Percentiles rank a stretch among this genome's conserved stretches.
These are phyloP conservation scores for Prosopis cineraria DNA, from an alignment of 306 rosid genomes.

Conservation along the genomic window DNA sequence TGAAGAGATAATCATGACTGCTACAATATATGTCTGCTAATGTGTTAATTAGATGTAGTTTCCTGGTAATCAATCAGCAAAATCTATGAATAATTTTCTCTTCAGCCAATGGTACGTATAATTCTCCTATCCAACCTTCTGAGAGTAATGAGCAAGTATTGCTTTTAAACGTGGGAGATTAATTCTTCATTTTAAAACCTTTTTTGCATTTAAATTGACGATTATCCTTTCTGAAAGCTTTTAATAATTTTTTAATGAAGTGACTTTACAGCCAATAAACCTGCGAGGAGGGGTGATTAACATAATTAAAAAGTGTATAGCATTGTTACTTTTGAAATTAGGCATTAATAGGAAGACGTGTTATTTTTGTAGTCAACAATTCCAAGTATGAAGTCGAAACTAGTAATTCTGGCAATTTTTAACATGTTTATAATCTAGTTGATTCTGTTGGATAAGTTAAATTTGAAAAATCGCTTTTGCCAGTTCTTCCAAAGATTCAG, in stretches of 20 bases:
- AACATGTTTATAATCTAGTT: neutral
- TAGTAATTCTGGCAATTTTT: slow-evolving; percentile 4
- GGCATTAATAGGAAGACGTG: neutral
- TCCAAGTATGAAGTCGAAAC: slow-evolving; percentile 3
- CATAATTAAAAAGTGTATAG: slow-evolving; percentile 2
- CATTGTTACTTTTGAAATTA: neutral
- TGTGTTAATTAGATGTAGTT: neutral
- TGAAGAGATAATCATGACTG: neutral
- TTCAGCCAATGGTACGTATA: neutral
- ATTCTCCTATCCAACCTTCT: neutral
- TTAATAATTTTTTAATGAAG: neutral
- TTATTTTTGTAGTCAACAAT: neutral
- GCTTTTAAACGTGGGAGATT: slow-evolving; percentile 2
- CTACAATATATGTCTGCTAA: neutral
- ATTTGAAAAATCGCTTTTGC: neutral
- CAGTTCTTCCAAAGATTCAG: neutral
- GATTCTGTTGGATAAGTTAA: neutral
- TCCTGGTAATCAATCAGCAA: neutral
- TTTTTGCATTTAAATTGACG: neutral
- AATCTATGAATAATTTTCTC: neutral
- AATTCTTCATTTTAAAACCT: neutral
- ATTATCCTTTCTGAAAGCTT: slow-evolving; percentile 4
- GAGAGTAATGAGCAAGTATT: neutral
- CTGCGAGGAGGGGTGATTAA: neutral
- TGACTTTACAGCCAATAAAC: neutral